Base-by-base conservation (phyloP, 225 moss, liverwort and hornwort genomes). In the Thuidium tamariscinum region DNA sequence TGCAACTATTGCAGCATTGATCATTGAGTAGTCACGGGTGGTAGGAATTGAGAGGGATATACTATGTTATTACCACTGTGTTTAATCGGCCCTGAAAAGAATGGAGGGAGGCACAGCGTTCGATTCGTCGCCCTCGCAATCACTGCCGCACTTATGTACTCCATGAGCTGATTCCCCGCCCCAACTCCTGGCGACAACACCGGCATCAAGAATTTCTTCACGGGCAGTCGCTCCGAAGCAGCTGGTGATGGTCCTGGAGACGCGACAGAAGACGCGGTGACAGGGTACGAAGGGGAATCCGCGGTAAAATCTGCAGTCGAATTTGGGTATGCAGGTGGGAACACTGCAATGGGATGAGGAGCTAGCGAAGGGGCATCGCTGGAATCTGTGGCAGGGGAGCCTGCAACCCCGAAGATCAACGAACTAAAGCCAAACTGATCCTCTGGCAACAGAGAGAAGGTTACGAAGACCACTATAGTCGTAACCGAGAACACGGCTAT, bases 91-190 rank as follows among this genome's bases (percentile, higher is more conserved):
- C 89, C 89, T 42, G 77, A 13, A 23, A 85, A 87, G 59, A 85
- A 89, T 9, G 89, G 87, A 48, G 87, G 39, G 10, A 91, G 91
- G 42, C 91, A 91, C 42, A 91, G 85, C 25, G 89, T 91, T 56
- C 91, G 89, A 68, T 87, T 87, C 25, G 78, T 76, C 62, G 78
- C 87, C 79, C 61, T 87, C 30, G 89, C 84, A 34, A 91, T 85
- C 60, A 85, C 85, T 13, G 89, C 89, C 20, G 91, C 89, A 22
- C 89, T 85, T 41, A 87, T 89, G 85, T 89, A 91, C 65, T 91
- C 91, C 85, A 89, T 89, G 29, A 91, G 77, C 79, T 91, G 89
- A 82, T 91, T 91, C n/a, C 91, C 91, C 30, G 91, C 77, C 77
- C 91, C 91, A 36, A 91, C 85, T 21, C 42, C 85, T 34, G n/a